Evolutionary conservation across 495 filamentous ascomycete species (phyloP).

Genomic region (Penicillium coffeae): DNA sequence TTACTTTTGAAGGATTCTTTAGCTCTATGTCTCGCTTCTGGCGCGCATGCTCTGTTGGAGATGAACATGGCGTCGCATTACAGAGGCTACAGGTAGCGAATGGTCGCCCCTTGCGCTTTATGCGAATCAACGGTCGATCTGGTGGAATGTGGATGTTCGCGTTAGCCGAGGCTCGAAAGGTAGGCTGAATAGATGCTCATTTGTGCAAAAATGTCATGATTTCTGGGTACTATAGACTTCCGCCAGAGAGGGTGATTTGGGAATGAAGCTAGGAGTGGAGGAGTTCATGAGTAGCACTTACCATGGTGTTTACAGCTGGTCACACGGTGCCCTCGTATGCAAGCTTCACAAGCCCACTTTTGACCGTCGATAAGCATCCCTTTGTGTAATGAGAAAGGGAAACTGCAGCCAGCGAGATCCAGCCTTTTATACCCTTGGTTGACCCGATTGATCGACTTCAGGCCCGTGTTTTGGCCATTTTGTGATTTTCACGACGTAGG

Average conservation of each 20-base stretch:
- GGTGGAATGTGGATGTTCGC: not conserved
- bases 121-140: conserved; percentile 91
- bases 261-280: too few species aligned
- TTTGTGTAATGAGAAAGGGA: conserved; percentile 24
- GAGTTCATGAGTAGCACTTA: conserved; percentile 14
- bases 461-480: not conserved
- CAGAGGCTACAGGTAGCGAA: conserved; percentile 96
- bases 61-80: conserved; percentile 83
- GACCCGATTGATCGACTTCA: conserved; percentile 9
- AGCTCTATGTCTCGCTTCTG: conserved; percentile 90
- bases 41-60: conserved; percentile 83
- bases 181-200: too few species aligned
- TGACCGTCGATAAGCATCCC: conserved; percentile 82
- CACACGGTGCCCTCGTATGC: conserved; percentile 86
- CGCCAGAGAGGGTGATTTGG: too few species aligned
- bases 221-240: too few species aligned
- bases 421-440: conserved; percentile 14
- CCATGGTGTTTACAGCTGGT: conserved; percentile 51
- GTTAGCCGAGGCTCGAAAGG: conserved; percentile 22
- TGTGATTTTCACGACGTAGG: conserved; percentile 13
- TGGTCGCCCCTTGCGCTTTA: conserved; percentile 95
- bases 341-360: conserved; percentile 90
- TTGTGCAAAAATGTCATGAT: too few species aligned
- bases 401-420: conserved; percentile 2
- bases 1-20: conserved; percentile 45